Evolutionary conservation across 2,329 filamentous ascomycete genomes (phyloP).

Genomic region (Kalaharituber pfeilii): DNA sequence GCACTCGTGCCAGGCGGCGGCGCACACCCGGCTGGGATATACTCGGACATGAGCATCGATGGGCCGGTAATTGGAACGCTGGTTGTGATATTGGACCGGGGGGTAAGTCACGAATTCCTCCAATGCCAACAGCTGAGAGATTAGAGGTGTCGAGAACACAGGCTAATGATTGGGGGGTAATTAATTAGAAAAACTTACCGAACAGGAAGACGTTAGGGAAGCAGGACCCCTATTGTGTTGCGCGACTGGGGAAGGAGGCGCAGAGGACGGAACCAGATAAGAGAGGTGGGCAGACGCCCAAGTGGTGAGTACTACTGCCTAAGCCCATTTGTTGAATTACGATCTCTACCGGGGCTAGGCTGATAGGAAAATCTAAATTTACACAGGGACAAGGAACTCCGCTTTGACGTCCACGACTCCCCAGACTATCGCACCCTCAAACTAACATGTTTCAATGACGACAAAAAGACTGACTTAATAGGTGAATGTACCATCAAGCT

Average conservation of each 20-base stretch:
- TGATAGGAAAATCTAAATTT: constrained; percentile 13
- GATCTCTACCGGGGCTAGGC: constrained; percentile 7
- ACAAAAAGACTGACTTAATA: constrained; percentile 93
- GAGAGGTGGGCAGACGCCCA: constrained; percentile 83
- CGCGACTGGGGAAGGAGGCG: constrained; percentile 82
- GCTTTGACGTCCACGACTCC: constrained; percentile 90
- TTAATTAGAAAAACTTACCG: constrained; percentile 63
- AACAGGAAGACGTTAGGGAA: constrained; percentile 97
- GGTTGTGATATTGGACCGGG: constrained; percentile 78
- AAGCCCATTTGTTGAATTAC: not conserved
- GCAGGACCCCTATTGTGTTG: constrained; percentile 93
- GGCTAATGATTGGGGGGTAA: not conserved
- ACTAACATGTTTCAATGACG: constrained; percentile 91
- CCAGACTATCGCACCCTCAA: constrained; percentile 93
- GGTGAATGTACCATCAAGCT: constrained; percentile 85
- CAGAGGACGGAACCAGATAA: constrained; percentile 94
- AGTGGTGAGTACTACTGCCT: constrained; percentile 65
- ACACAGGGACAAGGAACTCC: constrained; percentile 84
- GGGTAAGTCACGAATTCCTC: constrained; percentile 26
- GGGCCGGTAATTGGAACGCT: constrained; percentile 66
- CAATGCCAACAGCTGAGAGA: too few relatives aligned
- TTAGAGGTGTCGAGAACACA: constrained; percentile 1
- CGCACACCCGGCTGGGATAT: constrained; percentile 22
- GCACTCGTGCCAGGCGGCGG: not conserved
- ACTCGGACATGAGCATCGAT: constrained; percentile 21